These are phyloP conservation scores for Conticribra weissflogii DNA, from an alignment of 108 stramenopile species.

Conservation along the genomic window DNA sequence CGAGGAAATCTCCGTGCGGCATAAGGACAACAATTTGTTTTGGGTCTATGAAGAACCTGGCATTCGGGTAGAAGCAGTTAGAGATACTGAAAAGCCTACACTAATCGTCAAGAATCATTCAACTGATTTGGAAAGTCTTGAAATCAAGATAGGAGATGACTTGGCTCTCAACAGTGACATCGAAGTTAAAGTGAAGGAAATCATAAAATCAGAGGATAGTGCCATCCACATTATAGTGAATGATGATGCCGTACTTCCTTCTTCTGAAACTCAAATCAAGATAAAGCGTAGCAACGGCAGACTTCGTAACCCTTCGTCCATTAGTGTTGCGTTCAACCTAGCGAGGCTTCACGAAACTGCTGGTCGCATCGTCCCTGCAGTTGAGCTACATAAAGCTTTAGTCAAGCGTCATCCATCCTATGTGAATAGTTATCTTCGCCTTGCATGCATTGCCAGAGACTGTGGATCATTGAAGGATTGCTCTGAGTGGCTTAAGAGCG, in stretches of 20 bases:
- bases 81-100: conserved; percentile 20
- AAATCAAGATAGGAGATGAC: conserved; percentile 51
- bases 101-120: conserved; percentile 35
- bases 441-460: conserved; percentile 89
- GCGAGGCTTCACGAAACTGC: conserved; percentile 83
- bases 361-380: conserved; percentile 75
- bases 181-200: conserved; percentile 28
- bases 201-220: conserved; percentile 29
- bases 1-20: conserved; percentile 58
- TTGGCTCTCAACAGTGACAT: conserved; percentile 21
- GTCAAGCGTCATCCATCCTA: conserved; percentile 84
- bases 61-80: conserved; percentile 16
- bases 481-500: conserved; percentile 87
- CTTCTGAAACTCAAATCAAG: conserved; percentile 25
- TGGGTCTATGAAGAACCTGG: conserved; percentile 59
- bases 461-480: conserved; percentile 85
- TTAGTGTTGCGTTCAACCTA: conserved; percentile 86
- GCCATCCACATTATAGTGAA: conserved; percentile 25
- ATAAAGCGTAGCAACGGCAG: conserved; percentile 73
- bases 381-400: conserved; percentile 89
- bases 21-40: conserved; percentile 72
- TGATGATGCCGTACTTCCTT: conserved; percentile 10
- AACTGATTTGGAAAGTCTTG: conserved; percentile 29
- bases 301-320: conserved; percentile 58
- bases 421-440: conserved; percentile 81